phyloP scores from a whole-genome alignment of 108 stramenopile genomes.

The Fragilaria crotonensis region DNA sequence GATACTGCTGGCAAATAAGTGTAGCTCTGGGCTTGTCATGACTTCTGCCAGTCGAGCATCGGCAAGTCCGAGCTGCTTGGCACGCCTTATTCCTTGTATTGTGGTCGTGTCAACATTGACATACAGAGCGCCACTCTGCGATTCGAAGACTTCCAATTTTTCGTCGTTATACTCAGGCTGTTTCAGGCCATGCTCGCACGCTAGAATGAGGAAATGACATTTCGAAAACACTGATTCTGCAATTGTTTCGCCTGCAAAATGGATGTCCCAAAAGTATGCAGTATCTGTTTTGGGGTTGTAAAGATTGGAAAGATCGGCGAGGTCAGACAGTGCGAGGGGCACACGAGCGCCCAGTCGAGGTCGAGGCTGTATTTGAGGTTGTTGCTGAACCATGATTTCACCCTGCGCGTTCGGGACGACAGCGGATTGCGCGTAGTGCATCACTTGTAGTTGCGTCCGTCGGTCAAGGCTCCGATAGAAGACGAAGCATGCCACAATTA shows the following conservation, averaged over 20 bases:
- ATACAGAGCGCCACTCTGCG: conserved; percentile 9
- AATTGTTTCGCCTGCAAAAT: conserved; percentile 36
- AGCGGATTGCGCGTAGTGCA: too few species aligned
- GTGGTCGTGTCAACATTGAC: conserved; percentile 43
- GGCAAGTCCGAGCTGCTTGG: conserved; percentile 28
- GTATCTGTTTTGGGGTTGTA: conserved; percentile 22
- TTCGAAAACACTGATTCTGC: conserved; percentile 24
- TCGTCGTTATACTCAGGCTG: conserved; percentile 29
- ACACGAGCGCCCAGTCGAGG: neutral
- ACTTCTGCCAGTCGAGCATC: conserved; percentile 27
- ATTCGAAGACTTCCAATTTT: conserved; percentile 1
- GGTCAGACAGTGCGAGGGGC: conserved; percentile 4
- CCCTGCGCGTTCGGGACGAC: too few species aligned
- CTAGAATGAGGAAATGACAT: conserved; percentile 27
- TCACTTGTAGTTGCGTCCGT: too few species aligned
- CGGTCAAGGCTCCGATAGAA: too few species aligned
- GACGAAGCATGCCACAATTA: too few species aligned
- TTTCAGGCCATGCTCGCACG: conserved; percentile 28
- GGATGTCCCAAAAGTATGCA: conserved; percentile 44
- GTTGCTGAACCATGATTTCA: too few species aligned
- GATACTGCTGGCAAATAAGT: neutral
- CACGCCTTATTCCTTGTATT: conserved; percentile 26
- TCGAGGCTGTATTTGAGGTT: too few species aligned
- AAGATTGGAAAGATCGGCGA: conserved; percentile 13
- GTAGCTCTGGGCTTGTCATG: conserved; percentile 21